Evolutionary conservation across 2,329 filamentous ascomycete species (phyloP).

Genomic region (Penicillium hesseltinei): DNA sequence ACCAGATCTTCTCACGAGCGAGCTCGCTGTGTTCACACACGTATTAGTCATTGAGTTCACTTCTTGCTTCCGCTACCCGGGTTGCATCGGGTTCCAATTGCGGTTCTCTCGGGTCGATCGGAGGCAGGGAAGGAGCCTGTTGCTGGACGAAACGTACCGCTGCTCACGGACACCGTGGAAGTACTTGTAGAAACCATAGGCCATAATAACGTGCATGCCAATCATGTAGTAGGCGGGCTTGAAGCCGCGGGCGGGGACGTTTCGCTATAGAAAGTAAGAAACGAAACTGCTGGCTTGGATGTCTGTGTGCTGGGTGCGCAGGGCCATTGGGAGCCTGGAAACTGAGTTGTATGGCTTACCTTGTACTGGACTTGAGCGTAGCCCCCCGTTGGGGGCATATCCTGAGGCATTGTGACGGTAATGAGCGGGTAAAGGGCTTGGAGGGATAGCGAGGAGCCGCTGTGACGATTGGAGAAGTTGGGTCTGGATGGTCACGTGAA

Average conservation of each 20-base stretch:
- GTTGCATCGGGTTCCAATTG: slow-evolving; percentile 10
- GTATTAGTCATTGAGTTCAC: neutral
- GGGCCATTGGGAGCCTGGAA: neutral
- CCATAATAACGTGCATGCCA: slow-evolving; percentile 74
- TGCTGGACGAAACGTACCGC: slow-evolving; percentile 62
- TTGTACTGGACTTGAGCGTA: slow-evolving; percentile 98
- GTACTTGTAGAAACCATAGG: slow-evolving; percentile 85
- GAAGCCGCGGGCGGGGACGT: slow-evolving; percentile 88
- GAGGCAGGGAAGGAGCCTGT: slow-evolving; percentile 3
- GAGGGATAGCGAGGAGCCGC: slow-evolving; percentile 21
- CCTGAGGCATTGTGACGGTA: slow-evolving; percentile 75
- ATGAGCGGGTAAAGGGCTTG: slow-evolving; percentile 21
- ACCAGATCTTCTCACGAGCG: slow-evolving; percentile 96
- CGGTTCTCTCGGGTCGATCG: slow-evolving; percentile 12
- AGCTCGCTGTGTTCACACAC: slow-evolving; percentile 66
- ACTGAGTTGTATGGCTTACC: slow-evolving; percentile 52
- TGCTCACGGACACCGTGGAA: slow-evolving; percentile 82
- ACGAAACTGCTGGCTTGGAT: slow-evolving; percentile 8
- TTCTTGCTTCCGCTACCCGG: neutral
- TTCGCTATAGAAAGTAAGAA: slow-evolving; percentile 60
- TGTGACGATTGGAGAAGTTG: slow-evolving; percentile 29
- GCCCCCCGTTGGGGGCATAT: slow-evolving; percentile 93
- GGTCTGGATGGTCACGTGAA: slow-evolving; percentile 31
- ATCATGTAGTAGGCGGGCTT: slow-evolving; percentile 75
- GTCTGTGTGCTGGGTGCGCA: slow-evolving; percentile 1